Percentiles rank a stretch among this genome's conserved stretches.
These are phyloP conservation scores for Termitomyces sp. DNA, from an alignment of 768 basidiomycete species.

Conservation along the genomic window DNA sequence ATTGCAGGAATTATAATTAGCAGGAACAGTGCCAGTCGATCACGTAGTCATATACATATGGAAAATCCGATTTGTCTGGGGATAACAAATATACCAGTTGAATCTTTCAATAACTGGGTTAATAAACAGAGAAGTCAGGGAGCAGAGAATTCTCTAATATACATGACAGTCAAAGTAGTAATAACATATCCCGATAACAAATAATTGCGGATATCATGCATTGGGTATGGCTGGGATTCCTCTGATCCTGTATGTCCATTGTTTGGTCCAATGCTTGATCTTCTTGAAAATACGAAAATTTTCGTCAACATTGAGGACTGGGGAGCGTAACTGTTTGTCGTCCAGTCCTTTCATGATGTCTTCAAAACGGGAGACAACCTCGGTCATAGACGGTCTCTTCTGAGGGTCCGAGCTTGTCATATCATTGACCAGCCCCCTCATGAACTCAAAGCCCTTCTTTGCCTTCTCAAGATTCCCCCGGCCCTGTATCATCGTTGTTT, in stretches of 20 bases:
- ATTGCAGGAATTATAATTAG: no score
- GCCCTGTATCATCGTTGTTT: background rate
- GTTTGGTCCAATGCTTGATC: background rate
- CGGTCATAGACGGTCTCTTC: conserved; percentile 28
- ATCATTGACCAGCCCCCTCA: conserved; percentile 11
- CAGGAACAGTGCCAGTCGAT: no score
- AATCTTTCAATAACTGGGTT: no score
- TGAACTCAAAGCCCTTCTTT: conserved; percentile 14
- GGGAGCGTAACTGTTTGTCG: conserved; percentile 24
- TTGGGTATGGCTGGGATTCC: background rate
- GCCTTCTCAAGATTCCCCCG: background rate
- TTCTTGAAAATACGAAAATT: background rate
- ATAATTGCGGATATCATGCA: background rate
- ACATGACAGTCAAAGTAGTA: background rate
- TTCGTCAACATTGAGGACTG: conserved; percentile 8
- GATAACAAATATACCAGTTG: no score
- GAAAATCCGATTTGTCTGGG: no score
- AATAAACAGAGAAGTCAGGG: no score
- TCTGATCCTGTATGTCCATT: background rate
- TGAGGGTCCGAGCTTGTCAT: conserved; percentile 23
- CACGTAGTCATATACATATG: no score
- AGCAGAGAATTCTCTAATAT: no score
- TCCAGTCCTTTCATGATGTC: conserved; percentile 15
- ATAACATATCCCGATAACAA: no score
- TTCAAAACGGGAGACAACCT: conserved; percentile 23